Base-by-base conservation (phyloP, 2,329 filamentous ascomycete species). In the Aaosphaeria arxii region DNA sequence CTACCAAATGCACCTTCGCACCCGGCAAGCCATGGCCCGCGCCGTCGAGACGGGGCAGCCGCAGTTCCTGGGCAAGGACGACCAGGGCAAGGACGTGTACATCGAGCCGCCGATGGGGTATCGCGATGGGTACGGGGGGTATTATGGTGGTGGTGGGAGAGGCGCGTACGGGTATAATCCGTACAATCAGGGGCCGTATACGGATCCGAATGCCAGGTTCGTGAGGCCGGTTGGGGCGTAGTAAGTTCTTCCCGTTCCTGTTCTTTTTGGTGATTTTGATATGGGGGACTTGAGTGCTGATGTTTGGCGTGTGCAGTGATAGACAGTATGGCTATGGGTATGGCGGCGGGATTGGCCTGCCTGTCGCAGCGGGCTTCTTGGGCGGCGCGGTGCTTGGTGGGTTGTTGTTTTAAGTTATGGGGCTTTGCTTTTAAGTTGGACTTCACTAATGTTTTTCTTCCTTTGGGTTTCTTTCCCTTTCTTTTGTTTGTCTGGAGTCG, bases 71-170 rank as follows among this genome's bases (percentile, higher is more conserved):
- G 77, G 80, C 35, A 77, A 76, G 52, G 80, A 84, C 58, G 59
- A 61, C 7, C 64, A 80, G 31, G 79, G 81, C 1, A 71, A 73
- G 36, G 77, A 83, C 46, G 70, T 84, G n/a, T 85, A 80, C 62
- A 74, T 85, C 32, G 77, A 82, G 56, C 80, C 81, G 6, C 80
- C 80, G 2, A n/a, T n/a, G n/a, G n/a, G n/a, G n/a, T n/a, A n/a
- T n/a, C n/a, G n/a, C n/a, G n/a, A n/a, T n/a, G n/a, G n/a, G n/a
- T n/a, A n/a, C n/a, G n/a, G 33, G n/a, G 33, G 33, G n/a, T 36
- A 36, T 36, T 36, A 36, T 36, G 65, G 67, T 29, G 72, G 69
- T 0, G 52, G 57, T 1, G 52, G 50, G 11, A 35, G 49, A 2
- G 62, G 64, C 36, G 72, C 63, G 6, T 71, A 72, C 52, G 72